Evolutionary conservation across 2,329 filamentous ascomycete species (phyloP).

Genomic region (Huntiella moniliformis): DNA sequence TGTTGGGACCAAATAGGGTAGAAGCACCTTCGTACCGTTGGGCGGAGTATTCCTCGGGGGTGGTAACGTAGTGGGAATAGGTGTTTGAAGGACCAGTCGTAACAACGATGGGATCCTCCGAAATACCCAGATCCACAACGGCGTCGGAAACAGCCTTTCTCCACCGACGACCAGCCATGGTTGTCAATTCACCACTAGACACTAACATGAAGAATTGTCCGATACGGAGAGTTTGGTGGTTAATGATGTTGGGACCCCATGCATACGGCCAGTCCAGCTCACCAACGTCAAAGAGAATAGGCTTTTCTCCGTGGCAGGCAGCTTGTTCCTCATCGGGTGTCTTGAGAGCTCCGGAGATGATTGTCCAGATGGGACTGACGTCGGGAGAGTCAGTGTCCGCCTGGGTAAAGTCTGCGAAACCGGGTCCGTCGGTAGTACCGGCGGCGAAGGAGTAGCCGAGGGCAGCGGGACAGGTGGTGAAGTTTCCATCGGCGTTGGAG

Average conservation of each 20-base stretch:
- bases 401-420: conserved; percentile 78
- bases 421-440: conserved; percentile 76
- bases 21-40: conserved; percentile 86
- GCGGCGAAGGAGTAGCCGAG: conserved; percentile 80
- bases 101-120: conserved; percentile 47
- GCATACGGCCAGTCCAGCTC: conserved; percentile 55
- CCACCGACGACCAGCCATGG: conserved; percentile 83
- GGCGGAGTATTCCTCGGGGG: conserved; percentile 23
- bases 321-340: conserved; percentile 49
- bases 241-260: conserved; percentile 79
- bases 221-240: conserved; percentile 66
- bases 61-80: conserved; percentile 38
- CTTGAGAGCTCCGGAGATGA: conserved; percentile 52
- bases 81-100: conserved; percentile 76
- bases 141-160: conserved; percentile 44
- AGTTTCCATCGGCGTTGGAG: conserved; percentile 49
- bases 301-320: conserved; percentile 62
- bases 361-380: conserved; percentile 56
- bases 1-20: conserved; percentile 70
- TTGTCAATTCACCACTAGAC: conserved; percentile 74
- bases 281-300: conserved; percentile 72
- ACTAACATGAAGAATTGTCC: conserved; percentile 73
- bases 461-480: conserved; percentile 66
- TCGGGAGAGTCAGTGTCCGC: conserved; percentile 52
- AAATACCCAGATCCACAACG: conserved; percentile 23